These are phyloP conservation scores for Pholiota conissans DNA, from an alignment of 768 basidiomycete species.

Conservation along the genomic window DNA sequence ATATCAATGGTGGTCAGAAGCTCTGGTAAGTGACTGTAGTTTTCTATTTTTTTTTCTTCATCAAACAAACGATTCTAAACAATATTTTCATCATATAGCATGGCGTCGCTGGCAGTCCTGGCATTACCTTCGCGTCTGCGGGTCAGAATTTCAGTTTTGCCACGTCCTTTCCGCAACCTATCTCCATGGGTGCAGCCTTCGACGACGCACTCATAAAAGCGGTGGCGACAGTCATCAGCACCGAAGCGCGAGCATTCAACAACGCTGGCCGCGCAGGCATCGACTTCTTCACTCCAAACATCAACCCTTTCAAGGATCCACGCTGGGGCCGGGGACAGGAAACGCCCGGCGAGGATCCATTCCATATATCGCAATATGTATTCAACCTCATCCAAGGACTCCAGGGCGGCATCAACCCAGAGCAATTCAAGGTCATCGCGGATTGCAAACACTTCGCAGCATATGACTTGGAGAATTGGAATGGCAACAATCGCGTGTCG, in stretches of 20 bases:
- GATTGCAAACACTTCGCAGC: slow-evolving; percentile 65
- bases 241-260: slow-evolving; percentile 59
- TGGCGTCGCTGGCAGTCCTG: slow-evolving; percentile 53
- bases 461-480: slow-evolving; percentile 60
- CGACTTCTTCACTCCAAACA: slow-evolving; percentile 60
- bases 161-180: slow-evolving; percentile 60
- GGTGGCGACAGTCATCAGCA: slow-evolving; percentile 52
- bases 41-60: not conserved
- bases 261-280: slow-evolving; percentile 52
- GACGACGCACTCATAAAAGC: slow-evolving; percentile 51
- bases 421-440: slow-evolving; percentile 50
- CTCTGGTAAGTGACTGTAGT: slow-evolving; percentile 47
- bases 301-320: slow-evolving; percentile 60
- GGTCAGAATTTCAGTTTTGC: slow-evolving; percentile 54
- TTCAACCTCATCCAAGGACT: slow-evolving; percentile 53
- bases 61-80: not conserved
- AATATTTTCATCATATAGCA: slow-evolving; percentile 36
- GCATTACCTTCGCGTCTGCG: slow-evolving; percentile 46
- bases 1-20: slow-evolving; percentile 66
- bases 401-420: slow-evolving; percentile 57
- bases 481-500: slow-evolving; percentile 44
- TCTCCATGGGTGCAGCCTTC: slow-evolving; percentile 54
- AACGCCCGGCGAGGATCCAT: slow-evolving; percentile 62
- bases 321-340: slow-evolving; percentile 66
- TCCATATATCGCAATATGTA: slow-evolving; percentile 52